Evolutionary conservation across 1,284 basidiomycete genomes (phyloP).

Genomic region (Vanrija humicola): DNA sequence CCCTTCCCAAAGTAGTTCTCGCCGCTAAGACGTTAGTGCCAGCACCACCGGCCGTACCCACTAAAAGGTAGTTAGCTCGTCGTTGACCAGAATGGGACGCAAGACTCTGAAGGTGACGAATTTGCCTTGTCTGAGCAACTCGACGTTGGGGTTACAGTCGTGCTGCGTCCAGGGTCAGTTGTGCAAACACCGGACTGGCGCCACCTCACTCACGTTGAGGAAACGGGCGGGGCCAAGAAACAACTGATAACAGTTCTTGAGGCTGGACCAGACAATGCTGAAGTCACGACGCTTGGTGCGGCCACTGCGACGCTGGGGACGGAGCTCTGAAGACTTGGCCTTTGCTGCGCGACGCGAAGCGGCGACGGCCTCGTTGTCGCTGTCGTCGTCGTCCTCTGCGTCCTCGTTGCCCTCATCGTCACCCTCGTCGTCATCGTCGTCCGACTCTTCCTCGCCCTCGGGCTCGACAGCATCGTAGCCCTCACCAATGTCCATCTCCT

Average conservation of each 20-base stretch:
- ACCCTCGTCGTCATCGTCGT: slow-evolving; percentile 8
- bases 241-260: slow-evolving; percentile 40
- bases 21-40: slow-evolving; percentile 20
- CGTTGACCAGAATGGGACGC: slow-evolving; percentile 37
- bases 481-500: slow-evolving; percentile 39
- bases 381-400: slow-evolving; percentile 5
- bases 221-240: slow-evolving; percentile 49
- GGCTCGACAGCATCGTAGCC: slow-evolving; percentile 30
- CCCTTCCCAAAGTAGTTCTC: slow-evolving; percentile 39
- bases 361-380: not conserved
- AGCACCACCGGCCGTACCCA: slow-evolving; percentile 16
- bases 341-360: not conserved
- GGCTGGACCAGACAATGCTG: slow-evolving; percentile 43
- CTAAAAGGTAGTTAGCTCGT: slow-evolving; percentile 48
- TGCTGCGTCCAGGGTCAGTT: slow-evolving; percentile 25
- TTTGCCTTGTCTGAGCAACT: slow-evolving; percentile 37
- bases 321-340: not conserved
- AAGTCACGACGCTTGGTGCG: slow-evolving; percentile 43
- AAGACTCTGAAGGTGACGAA: slow-evolving; percentile 42
- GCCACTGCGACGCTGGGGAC: slow-evolving; percentile 22
- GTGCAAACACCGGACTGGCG: not conserved
- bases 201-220: slow-evolving; percentile 38
- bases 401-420: slow-evolving; percentile 6
- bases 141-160: slow-evolving; percentile 47
- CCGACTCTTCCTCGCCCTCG: slow-evolving; percentile 21